Percentiles rank a stretch among this genome's conserved stretches.
phyloP scores from a whole-genome alignment of 805 yeast genomes.

The Cyberlindnera misumaiensis region DNA sequence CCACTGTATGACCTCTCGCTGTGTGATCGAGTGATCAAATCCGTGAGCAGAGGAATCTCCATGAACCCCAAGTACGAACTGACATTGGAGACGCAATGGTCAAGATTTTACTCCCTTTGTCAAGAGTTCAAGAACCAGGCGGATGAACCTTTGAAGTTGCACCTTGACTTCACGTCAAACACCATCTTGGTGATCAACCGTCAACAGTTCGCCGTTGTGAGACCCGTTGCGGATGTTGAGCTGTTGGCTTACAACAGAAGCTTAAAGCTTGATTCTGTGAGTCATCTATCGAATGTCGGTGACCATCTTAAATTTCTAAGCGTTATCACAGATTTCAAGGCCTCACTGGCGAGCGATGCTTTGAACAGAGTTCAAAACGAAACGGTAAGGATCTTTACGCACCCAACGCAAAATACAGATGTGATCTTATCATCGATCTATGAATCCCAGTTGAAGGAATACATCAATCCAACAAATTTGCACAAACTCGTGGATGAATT shows the following conservation, averaged over 20 bases:
- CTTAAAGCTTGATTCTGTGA: slow-evolving; percentile 12
- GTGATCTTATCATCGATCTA: slow-evolving; percentile 33
- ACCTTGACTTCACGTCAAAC: slow-evolving; percentile 28
- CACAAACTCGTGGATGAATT: slow-evolving; percentile 34
- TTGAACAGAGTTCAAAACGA: slow-evolving; percentile 27
- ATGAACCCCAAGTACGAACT: slow-evolving; percentile 28
- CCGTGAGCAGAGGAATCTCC: slow-evolving; percentile 27
- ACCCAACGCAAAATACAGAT: slow-evolving; percentile 16
- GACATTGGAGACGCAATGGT: slow-evolving; percentile 50
- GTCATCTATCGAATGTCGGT: slow-evolving; percentile 1
- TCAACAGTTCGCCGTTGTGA: slow-evolving; percentile 28
- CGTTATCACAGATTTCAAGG: slow-evolving; percentile 33
- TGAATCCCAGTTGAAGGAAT: slow-evolving; percentile 32
- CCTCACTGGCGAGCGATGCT: slow-evolving; percentile 31
- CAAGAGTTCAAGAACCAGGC: slow-evolving; percentile 58
- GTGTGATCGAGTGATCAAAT: slow-evolving; percentile 27
- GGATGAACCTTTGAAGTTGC: slow-evolving; percentile 52
- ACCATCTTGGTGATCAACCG: slow-evolving; percentile 30
- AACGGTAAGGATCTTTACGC: slow-evolving; percentile 31
- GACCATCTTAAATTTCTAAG: slow-evolving; percentile 26
- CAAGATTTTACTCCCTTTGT: slow-evolving; percentile 63
- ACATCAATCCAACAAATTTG: slow-evolving; percentile 33
- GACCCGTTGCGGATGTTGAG: slow-evolving; percentile 29
- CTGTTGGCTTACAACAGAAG: slow-evolving; percentile 24
- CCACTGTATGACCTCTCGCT: slow-evolving; percentile 23